Evolutionary conservation across 495 filamentous ascomycete species (phyloP), one percentile per base, ranked within the genome.

Genomic region (Aspergillus incahuasiensis): DNA sequence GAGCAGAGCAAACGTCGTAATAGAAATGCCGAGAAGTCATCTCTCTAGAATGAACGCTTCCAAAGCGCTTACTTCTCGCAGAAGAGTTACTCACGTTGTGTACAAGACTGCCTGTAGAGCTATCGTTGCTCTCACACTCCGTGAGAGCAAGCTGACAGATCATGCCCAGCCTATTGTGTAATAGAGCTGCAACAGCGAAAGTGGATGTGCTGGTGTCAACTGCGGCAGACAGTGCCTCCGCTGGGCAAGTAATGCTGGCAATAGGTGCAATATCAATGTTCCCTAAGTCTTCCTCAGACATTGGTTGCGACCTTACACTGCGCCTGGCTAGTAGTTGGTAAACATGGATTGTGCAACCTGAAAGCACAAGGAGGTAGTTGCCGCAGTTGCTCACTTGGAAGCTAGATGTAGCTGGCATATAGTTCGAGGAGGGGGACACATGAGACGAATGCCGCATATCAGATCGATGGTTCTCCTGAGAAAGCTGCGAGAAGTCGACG

Each of bases 161-260:
- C 60, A 89, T 72, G 9, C 85, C 86, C 57, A 83, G 73, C 9
- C 87, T 79, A 19, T 80, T 83, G 34, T 79, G 74, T 11, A 89
- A 61, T 16, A 90, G 70, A 35, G 81, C 81, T 24, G 84, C 87
- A 52, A 90, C 64, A 13, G 82, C 76, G 43, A 83, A 79, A 52
- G 73, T 74, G 8, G 78, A 56, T 6, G 70, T 75, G 20, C 76
- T 82, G 3, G 83, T 83, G 65, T 90, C 86, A 72, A 90, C 84
- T 44, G 80, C 80, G 35, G 85, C 78, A 11, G 82, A 79, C 4
- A 89, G 54, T 6, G 88, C 79, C 32, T 79, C 70, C 20, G 71
- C 63, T 25, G 83, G 84, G 59, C 86, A 89, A 22, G 75, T 60
- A n/a, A 89, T 77, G 16, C 71, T 76, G 4, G 79, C 76, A 19